Evolutionary conservation across 495 filamentous ascomycete species (phyloP).

Genomic region (Lichenothelia convexa): DNA sequence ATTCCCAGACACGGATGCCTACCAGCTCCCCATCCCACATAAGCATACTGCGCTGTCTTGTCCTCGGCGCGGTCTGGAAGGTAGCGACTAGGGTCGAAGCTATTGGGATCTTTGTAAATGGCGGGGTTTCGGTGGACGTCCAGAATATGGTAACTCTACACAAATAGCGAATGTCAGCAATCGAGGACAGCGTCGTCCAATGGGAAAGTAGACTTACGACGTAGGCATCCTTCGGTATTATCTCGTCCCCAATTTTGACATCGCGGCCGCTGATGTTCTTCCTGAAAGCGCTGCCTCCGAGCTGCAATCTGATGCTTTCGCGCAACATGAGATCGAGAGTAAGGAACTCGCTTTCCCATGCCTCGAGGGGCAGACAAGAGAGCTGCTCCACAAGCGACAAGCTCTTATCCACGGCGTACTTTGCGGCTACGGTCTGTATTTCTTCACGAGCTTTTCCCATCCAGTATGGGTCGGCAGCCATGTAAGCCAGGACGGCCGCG

Average conservation of each 20-base stretch:
- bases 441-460: slow-evolving; percentile 21
- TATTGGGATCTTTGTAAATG: slow-evolving; percentile 24
- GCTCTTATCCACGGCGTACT: slow-evolving; percentile 15
- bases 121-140: slow-evolving; percentile 24
- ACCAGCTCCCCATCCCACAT: slow-evolving; percentile 27
- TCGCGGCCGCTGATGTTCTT: slow-evolving; percentile 21
- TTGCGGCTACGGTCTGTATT: slow-evolving; percentile 20
- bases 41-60: slow-evolving; percentile 22
- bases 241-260: slow-evolving; percentile 23
- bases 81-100: slow-evolving; percentile 28
- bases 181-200: slow-evolving; percentile 4
- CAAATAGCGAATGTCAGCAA: neutral
- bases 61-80: slow-evolving; percentile 24
- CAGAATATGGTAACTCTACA: slow-evolving; percentile 12
- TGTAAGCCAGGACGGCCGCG: slow-evolving; percentile 22
- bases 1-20: slow-evolving; percentile 26
- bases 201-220: too few relatives aligned
- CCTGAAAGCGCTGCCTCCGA: slow-evolving; percentile 13
- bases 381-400: slow-evolving; percentile 24
- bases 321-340: slow-evolving; percentile 24
- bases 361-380: slow-evolving; percentile 20
- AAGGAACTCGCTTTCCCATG: slow-evolving; percentile 30
- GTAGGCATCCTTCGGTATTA: slow-evolving; percentile 26
- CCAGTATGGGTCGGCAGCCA: slow-evolving; percentile 25
- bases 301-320: slow-evolving; percentile 27